phyloP scores from a whole-genome alignment of 345 rosid species.

The Luvunga scandens region DNA sequence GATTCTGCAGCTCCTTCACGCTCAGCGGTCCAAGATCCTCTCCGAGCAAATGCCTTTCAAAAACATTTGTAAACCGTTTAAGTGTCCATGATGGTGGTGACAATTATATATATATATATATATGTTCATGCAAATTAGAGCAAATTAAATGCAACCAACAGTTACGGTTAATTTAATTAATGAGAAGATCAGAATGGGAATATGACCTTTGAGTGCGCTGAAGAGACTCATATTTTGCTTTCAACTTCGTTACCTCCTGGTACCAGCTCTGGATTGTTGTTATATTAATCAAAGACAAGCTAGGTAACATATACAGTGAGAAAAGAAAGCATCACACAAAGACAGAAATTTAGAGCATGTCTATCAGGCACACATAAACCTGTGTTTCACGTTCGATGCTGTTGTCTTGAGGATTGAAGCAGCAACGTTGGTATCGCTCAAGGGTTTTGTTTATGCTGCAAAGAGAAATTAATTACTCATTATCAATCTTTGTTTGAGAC shows the following conservation, averaged over 20 bases:
- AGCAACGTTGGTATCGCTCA: conserved; percentile 69
- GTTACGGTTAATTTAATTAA: neutral
- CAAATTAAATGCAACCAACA: neutral
- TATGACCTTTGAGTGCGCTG: conserved; percentile 76
- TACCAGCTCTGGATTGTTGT: conserved; percentile 54
- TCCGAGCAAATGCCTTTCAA: conserved; percentile 76
- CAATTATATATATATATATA: too few species aligned
- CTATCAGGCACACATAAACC: conserved; percentile 27
- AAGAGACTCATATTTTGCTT: conserved; percentile 75
- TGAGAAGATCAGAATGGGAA: neutral
- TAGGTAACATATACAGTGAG: neutral
- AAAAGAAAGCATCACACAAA: neutral
- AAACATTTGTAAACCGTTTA: conserved; percentile 3
- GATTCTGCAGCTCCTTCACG: conserved; percentile 66
- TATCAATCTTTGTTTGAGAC: neutral
- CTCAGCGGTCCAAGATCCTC: conserved; percentile 78
- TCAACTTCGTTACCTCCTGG: conserved; percentile 71
- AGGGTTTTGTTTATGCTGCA: conserved; percentile 59
- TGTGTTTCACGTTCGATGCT: conserved; percentile 61
- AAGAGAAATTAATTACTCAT: neutral
- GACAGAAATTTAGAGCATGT: too few species aligned
- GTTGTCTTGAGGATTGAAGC: conserved; percentile 54
- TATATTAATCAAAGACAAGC: neutral
- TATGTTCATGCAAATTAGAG: neutral
- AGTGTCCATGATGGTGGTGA: neutral